Evolutionary conservation across 2,329 filamentous ascomycete genomes (phyloP).

Genomic region (Pseudogymnoascus sp.): DNA sequence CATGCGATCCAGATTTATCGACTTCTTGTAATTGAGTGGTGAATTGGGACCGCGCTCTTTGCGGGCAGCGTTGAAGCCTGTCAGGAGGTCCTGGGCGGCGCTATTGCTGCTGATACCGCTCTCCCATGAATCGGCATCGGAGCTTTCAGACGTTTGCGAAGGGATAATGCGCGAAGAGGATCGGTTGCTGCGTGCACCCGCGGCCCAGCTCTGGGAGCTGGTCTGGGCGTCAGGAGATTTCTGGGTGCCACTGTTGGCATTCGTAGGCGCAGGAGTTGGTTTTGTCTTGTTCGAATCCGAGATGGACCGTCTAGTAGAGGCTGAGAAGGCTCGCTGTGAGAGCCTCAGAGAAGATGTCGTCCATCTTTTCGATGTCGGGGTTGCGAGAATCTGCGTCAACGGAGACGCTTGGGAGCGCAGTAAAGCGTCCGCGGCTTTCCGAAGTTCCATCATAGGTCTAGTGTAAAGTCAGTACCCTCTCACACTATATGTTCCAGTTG

Average conservation of each 20-base stretch:
- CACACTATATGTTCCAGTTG: background rate
- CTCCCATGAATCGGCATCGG: background rate
- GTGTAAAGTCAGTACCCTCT: background rate
- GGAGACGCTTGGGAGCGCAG: slow-evolving; percentile 25
- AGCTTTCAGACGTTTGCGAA: background rate
- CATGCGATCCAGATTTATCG: background rate
- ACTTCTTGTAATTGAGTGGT: background rate
- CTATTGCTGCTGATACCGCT: slow-evolving; percentile 5
- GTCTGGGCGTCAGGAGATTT: background rate
- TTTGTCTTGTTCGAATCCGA: background rate
- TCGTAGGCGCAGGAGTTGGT: background rate
- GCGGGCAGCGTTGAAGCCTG: slow-evolving; percentile 6
- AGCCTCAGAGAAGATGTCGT: background rate
- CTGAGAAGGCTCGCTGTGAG: slow-evolving; percentile 10
- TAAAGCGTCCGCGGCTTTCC: slow-evolving; percentile 26
- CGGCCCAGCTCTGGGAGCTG: background rate
- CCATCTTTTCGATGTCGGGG: slow-evolving; percentile 21
- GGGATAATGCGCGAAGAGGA: slow-evolving; percentile 1
- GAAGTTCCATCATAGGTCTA: slow-evolving; percentile 27
- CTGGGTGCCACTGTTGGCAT: slow-evolving; percentile 2
- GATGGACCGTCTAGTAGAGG: background rate
- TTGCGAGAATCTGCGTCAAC: slow-evolving; percentile 24
- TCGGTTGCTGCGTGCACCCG: background rate
- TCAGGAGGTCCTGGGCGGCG: background rate
- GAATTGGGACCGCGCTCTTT: slow-evolving; percentile 5